phyloP scores from a whole-genome alignment of 2,329 filamentous ascomycete species.

The Colletotrichum sp. region DNA sequence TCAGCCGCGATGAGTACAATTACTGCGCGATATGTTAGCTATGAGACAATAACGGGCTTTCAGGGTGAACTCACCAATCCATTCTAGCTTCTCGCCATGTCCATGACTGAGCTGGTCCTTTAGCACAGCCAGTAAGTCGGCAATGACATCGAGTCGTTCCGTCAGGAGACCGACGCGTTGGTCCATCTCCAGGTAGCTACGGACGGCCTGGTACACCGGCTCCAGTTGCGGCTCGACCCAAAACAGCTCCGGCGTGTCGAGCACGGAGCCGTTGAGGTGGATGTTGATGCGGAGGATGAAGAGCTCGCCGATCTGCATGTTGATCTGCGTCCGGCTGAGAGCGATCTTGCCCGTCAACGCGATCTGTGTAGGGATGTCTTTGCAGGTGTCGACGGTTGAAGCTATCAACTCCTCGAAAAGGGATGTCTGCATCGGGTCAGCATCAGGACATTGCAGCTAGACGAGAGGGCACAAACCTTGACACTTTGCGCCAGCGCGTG shows the following conservation, averaged over 20 bases:
- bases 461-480: conserved; percentile 61
- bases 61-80: conserved; percentile 72
- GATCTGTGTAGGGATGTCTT: conserved; percentile 91
- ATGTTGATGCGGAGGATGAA: conserved; percentile 99
- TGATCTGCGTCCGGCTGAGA: conserved; percentile 87
- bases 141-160: conserved; percentile 90
- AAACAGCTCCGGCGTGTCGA: conserved; percentile 96
- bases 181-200: conserved; percentile 97
- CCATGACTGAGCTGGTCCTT: conserved; percentile 96
- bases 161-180: conserved; percentile 89
- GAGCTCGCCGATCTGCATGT: conserved; percentile 98
- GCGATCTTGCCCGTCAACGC: conserved; percentile 91
- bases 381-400: conserved; percentile 90
- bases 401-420: conserved; percentile 96
- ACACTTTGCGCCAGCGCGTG: conserved; percentile 96
- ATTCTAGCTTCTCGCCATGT: conserved; percentile 87
- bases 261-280: conserved; percentile 93
- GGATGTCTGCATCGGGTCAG: conserved; percentile 67
- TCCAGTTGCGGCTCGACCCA: conserved; percentile 98
- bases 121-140: conserved; percentile 87
- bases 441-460: not conserved
- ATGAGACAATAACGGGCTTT: not conserved
- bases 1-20: conserved; percentile 96
- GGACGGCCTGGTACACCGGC: conserved; percentile 92
- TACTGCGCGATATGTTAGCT: conserved; percentile 56